phyloP scores from a whole-genome alignment of 129 eudicot species.

The Centrapalus pauciflorus region DNA sequence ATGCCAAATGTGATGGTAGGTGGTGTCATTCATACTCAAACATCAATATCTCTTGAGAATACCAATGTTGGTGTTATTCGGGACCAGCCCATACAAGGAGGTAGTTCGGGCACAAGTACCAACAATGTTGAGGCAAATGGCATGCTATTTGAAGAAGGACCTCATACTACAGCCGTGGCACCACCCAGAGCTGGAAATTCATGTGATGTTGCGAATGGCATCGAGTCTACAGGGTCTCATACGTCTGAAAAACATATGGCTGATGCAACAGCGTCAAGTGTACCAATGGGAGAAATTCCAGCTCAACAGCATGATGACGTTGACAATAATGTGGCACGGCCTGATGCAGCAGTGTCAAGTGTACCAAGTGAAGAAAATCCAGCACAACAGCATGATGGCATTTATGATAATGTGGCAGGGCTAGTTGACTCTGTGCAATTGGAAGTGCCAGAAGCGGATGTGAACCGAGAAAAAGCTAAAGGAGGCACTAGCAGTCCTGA shows the following conservation, averaged over 20 bases:
- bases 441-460: constrained; percentile 12
- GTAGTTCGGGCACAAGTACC: neutral
- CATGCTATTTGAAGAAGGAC: neutral
- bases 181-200: neutral
- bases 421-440: constrained; percentile 9
- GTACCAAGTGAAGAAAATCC: neutral
- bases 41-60: neutral
- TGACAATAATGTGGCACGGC: too few species aligned
- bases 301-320: constrained; percentile 22
- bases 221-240: constrained; percentile 12
- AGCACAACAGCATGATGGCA: constrained; percentile 3
- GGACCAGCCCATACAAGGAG: neutral
- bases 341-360: neutral
- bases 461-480: constrained; percentile 15
- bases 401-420: constrained; percentile 14
- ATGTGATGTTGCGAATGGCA: constrained; percentile 2
- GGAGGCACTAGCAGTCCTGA: constrained; percentile 9
- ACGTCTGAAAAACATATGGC: constrained; percentile 22
- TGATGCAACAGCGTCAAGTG: constrained; percentile 2
- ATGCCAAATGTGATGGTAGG: too few species aligned
- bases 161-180: neutral
- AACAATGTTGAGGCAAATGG: neutral
- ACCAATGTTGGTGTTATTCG: neutral
- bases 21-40: neutral
- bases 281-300: constrained; percentile 11